These are phyloP conservation scores for Pluteus cervinus DNA, from an alignment of 768 basidiomycete genomes.

Conservation along the genomic window DNA sequence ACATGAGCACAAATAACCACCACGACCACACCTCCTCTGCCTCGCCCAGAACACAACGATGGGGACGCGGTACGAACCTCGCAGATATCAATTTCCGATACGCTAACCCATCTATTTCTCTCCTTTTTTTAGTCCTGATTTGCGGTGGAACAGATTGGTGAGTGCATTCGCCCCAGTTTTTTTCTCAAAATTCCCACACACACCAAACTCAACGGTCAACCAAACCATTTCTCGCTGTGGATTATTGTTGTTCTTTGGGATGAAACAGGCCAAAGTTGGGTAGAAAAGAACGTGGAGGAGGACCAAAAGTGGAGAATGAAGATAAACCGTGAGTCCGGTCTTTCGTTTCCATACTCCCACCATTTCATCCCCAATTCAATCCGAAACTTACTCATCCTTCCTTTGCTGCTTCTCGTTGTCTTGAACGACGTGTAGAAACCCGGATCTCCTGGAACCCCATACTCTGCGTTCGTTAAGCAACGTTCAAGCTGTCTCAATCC, in stretches of 20 bases:
- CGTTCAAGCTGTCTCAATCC: constrained; percentile 63
- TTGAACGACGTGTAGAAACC: constrained; percentile 32
- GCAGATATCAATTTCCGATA: too few relatives aligned
- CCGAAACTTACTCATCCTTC: neutral
- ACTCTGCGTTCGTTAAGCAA: constrained; percentile 86
- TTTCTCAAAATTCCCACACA: too few relatives aligned
- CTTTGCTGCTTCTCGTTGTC: constrained; percentile 1
- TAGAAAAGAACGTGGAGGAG: constrained; percentile 60
- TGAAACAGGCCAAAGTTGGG: constrained; percentile 65
- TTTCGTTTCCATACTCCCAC: neutral
- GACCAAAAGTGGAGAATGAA: constrained; percentile 34
- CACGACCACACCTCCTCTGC: neutral
- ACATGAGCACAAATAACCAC: neutral
- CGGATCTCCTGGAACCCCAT: constrained; percentile 84
- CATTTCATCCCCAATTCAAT: neutral
- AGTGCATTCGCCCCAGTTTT: constrained; percentile 22
- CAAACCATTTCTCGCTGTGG: constrained; percentile 12
- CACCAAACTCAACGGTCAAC: constrained; percentile 14
- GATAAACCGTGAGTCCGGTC: constrained; percentile 28
- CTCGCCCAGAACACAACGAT: neutral
- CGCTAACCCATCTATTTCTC: constrained; percentile 10
- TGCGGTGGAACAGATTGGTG: constrained; percentile 89
- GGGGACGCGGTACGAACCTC: constrained; percentile 10
- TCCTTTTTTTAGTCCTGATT: constrained; percentile 54
- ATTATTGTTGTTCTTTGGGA: constrained; percentile 4